Evolutionary conservation across 305 asterid genomes (phyloP).

Genomic region (Fraxinus angustifolia): DNA sequence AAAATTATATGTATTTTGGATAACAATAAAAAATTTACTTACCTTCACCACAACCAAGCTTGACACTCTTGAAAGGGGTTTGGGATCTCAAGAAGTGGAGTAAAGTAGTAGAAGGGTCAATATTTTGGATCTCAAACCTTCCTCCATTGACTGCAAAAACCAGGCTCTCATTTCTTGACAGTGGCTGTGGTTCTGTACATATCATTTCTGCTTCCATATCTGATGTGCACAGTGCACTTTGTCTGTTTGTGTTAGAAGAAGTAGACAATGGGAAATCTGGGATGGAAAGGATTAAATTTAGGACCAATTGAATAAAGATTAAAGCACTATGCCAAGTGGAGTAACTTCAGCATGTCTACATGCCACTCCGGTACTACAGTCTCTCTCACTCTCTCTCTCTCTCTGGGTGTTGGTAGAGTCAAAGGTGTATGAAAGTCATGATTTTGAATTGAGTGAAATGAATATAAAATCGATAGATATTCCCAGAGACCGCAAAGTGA

Average conservation of each 20-base stretch:
- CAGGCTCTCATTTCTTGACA: not conserved
- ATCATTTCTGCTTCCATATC: not conserved
- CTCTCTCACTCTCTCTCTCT: not conserved
- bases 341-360: not conserved
- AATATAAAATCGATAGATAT: not conserved
- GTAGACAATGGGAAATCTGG: not conserved
- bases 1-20: not conserved
- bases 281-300: not conserved
- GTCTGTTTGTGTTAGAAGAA: not conserved
- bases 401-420: not conserved
- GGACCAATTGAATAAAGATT: not conserved
- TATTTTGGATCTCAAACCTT: not conserved
- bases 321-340: not conserved
- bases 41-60: not conserved
- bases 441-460: not conserved
- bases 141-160: not conserved
- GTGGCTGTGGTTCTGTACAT: not conserved
- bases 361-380: not conserved
- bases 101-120: not conserved
- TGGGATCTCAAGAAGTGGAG: not conserved
- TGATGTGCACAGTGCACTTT: not conserved
- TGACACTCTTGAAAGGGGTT: constrained; percentile 1
- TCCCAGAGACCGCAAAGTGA: not conserved
- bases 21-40: not conserved
- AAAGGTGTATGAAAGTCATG: not conserved